A percentile compares a stretch with the other conserved stretches of the same genome.
These are phyloP conservation scores for Cladosporium sp. DNA, from an alignment of 2,329 filamentous ascomycete genomes.

Conservation along the genomic window DNA sequence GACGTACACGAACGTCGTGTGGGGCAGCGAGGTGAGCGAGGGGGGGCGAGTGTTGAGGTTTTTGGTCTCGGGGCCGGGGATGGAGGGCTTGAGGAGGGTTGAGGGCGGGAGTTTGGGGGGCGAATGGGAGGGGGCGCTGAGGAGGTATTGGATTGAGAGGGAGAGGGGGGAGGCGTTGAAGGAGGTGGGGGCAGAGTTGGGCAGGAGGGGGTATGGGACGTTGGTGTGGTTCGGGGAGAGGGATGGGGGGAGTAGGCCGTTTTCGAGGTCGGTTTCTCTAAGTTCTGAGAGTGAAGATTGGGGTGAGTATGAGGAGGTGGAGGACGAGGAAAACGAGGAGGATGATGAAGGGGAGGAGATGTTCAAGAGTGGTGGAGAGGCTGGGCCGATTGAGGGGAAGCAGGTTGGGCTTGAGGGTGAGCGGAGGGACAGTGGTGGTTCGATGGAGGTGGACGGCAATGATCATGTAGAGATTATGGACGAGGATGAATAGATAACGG, in stretches of 20 bases:
- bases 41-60: background rate
- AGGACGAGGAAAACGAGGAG: too few relatives aligned
- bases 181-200: background rate
- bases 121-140: conserved; percentile 2
- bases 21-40: background rate
- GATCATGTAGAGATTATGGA: too few relatives aligned
- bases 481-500: too few relatives aligned
- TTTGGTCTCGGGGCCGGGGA: background rate
- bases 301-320: background rate
- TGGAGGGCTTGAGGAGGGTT: background rate
- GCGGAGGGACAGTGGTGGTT: background rate
- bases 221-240: background rate
- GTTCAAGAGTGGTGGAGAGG: background rate
- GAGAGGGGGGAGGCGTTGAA: background rate
- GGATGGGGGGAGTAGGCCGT: background rate
- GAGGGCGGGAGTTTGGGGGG: background rate
- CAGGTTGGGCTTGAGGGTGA: background rate
- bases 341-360: background rate
- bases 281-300: background rate
- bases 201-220: background rate
- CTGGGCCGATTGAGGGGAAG: background rate
- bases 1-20: background rate
- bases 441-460: too few relatives aligned
- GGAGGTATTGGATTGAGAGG: background rate
- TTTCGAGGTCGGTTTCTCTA: background rate